Conservation (phyloP, 495 filamentous ascomycete species). For the Penicillium odoratum region DNA sequence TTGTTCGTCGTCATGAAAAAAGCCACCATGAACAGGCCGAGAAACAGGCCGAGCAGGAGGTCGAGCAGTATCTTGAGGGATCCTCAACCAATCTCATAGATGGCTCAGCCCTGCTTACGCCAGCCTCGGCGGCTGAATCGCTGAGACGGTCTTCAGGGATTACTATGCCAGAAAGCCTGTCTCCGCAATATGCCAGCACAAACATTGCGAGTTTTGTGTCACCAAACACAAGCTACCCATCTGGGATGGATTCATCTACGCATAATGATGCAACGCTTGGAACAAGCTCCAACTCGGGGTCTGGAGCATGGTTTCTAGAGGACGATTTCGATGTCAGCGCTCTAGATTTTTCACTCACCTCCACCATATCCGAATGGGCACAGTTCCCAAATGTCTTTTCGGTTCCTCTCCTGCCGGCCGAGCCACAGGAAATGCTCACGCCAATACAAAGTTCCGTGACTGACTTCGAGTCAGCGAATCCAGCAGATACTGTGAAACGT, state of each 20-base stretch:
- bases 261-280: neutral
- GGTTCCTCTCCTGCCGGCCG: neutral
- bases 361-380: slow-evolving; percentile 29
- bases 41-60: neutral
- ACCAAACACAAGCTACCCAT: neutral
- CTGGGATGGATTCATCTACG: neutral
- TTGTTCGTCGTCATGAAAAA: slow-evolving; percentile 26
- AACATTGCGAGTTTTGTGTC: neutral
- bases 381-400: slow-evolving; percentile 15
- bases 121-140: neutral
- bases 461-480: slow-evolving; percentile 3
- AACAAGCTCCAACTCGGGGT: slow-evolving; percentile 8
- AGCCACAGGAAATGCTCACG: neutral
- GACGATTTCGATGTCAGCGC: slow-evolving; percentile 29
- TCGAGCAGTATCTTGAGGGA: neutral
- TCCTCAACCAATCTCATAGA: neutral
- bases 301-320: slow-evolving; percentile 25
- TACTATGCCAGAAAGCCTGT: neutral
- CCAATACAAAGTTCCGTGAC: slow-evolving; percentile 7
- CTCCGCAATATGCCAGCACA: neutral
- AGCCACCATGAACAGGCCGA: slow-evolving; percentile 12
- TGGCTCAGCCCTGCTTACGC: neutral
- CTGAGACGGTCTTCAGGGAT: neutral
- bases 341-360: slow-evolving; percentile 25
- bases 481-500: slow-evolving; percentile 12